phyloP scores from a whole-genome alignment of 2,329 filamentous ascomycete species.

The Nakataea oryzae region DNA sequence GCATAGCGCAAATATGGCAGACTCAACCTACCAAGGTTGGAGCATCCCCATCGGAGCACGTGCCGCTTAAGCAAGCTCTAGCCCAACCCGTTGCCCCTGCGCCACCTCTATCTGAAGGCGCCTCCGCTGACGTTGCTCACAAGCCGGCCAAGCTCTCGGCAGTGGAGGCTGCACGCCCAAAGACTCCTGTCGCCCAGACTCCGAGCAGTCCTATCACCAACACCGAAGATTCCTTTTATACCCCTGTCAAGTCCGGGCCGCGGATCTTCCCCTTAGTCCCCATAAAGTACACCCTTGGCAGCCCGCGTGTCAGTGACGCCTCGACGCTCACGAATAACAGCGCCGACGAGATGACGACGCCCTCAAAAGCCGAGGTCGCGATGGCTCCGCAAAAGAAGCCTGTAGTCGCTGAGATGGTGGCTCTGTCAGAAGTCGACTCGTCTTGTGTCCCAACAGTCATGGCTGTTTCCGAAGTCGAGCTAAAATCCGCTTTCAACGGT shows the following conservation, averaged over 20 bases:
- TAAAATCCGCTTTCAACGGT: not conserved
- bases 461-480: not conserved
- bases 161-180: not conserved
- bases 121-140: not conserved
- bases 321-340: not conserved
- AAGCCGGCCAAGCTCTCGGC: no score
- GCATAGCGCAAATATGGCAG: not conserved
- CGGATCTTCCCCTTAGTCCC: conserved; percentile 6
- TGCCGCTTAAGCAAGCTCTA: not conserved
- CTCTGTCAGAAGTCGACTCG: not conserved
- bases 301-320: not conserved
- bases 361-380: not conserved
- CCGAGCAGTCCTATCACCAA: not conserved
- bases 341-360: not conserved
- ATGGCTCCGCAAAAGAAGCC: not conserved
- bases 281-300: not conserved
- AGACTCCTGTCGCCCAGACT: not conserved
- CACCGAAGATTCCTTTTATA: not conserved
- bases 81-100: not conserved
- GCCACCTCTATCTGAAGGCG: not conserved
- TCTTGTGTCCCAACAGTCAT: not conserved
- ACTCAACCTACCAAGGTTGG: not conserved
- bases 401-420: not conserved
- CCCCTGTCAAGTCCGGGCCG: not conserved
- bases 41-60: not conserved